Conservation (phyloP, 371 early-diverging fungal genomes). For the Chytridiales sp. region DNA sequence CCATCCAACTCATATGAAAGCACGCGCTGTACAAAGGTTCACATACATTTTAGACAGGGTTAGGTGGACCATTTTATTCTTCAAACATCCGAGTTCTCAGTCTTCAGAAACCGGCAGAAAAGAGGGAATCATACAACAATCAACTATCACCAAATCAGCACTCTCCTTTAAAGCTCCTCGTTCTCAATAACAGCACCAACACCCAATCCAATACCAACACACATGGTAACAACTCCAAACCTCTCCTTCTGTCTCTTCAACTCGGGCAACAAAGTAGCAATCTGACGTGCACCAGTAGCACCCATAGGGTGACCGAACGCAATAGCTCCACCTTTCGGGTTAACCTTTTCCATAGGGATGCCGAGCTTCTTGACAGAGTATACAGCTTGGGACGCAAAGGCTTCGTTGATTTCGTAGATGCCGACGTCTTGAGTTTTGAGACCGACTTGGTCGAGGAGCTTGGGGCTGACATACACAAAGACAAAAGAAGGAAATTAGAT, state of each 20-base stretch:
- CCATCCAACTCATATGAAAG: no score
- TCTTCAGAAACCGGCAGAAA: no score
- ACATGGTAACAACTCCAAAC: constrained; percentile 52
- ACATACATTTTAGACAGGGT: no score
- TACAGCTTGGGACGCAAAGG: constrained; percentile 96
- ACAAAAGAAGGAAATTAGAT: constrained; percentile 53
- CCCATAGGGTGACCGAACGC: constrained; percentile 88
- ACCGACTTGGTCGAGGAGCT: constrained; percentile 80
- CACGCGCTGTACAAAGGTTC: no score
- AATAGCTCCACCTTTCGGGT: constrained; percentile 98
- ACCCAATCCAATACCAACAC: constrained; percentile 96
- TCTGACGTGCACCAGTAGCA: constrained; percentile 92
- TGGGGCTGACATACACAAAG: constrained; percentile 93
- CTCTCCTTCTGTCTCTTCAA: constrained; percentile 83
- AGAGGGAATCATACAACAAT: no score
- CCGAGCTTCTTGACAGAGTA: constrained; percentile 87
- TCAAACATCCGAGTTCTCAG: no score
- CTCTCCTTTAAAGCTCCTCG: constrained; percentile 55
- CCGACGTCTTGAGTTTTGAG: constrained; percentile 73
- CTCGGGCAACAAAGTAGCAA: constrained; percentile 92
- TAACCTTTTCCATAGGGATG: constrained; percentile 86
- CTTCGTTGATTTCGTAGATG: constrained; percentile 86
- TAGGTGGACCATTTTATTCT: no score
- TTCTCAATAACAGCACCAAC: constrained; percentile 91
- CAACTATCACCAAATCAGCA: no score